These are phyloP conservation scores for Backusella psychrophila DNA, from an alignment of 192 early-diverging fungal genomes.

Conservation along the genomic window DNA sequence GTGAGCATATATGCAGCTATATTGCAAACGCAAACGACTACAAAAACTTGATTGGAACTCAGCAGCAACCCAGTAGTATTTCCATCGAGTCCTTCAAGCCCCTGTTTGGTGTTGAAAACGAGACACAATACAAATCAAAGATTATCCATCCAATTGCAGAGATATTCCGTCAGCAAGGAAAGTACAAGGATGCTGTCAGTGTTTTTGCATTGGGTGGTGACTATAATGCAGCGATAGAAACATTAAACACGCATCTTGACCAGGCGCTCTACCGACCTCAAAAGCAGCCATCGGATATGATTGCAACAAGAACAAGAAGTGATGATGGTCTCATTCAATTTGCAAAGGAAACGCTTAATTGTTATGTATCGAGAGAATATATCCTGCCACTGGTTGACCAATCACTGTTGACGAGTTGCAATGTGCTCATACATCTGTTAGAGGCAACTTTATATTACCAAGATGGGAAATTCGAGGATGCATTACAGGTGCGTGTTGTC, in stretches of 20 bases:
- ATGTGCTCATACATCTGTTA: conserved; percentile 50
- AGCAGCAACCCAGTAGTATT: background rate
- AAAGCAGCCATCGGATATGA: background rate
- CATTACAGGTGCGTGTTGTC: conserved; percentile 45
- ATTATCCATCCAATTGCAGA: conserved; percentile 71
- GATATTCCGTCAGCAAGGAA: conserved; percentile 65
- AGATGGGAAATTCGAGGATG: conserved; percentile 56
- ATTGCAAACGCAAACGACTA: conserved; percentile 61
- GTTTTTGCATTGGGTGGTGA: conserved; percentile 55
- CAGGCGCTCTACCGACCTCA: conserved; percentile 15
- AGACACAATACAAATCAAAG: conserved; percentile 59
- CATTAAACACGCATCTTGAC: conserved; percentile 27
- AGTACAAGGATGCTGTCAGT: conserved; percentile 71
- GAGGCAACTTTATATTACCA: conserved; percentile 36
- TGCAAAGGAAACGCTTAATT: background rate
- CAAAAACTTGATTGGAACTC: conserved; percentile 47
- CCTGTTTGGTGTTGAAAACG: conserved; percentile 57
- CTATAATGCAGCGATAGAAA: conserved; percentile 18
- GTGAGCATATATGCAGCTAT: conserved; percentile 57
- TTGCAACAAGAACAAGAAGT: background rate
- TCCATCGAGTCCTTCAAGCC: conserved; percentile 67
- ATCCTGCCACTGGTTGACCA: background rate
- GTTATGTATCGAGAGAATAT: background rate
- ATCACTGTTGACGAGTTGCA: background rate
- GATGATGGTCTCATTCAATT: background rate